phyloP scores from a whole-genome alignment of 805 yeast species.

The Cyberlindnera nakhonratchasimensis region DNA sequence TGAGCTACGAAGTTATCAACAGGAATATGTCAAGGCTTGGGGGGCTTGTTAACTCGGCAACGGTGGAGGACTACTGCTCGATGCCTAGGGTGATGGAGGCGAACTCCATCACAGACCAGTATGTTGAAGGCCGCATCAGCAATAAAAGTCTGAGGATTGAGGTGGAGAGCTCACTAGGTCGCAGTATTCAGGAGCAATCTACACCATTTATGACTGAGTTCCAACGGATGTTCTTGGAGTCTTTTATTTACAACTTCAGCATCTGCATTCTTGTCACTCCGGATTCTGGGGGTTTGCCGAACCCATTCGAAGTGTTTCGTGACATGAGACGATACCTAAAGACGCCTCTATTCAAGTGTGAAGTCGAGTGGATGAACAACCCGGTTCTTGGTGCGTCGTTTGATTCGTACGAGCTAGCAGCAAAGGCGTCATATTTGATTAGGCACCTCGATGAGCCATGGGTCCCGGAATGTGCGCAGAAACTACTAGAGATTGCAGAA shows the following conservation, averaged over 20 bases:
- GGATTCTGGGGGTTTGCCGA: constrained; percentile 33
- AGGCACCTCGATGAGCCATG: constrained; percentile 12
- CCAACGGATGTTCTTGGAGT: constrained; percentile 39
- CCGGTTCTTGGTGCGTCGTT: constrained; percentile 39
- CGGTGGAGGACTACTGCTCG: not conserved
- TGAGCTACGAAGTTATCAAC: constrained; percentile 36
- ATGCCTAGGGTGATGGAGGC: constrained; percentile 1
- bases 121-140: constrained; percentile 14
- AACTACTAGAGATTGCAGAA: constrained; percentile 18
- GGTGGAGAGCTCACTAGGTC: constrained; percentile 8
- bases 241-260: constrained; percentile 42
- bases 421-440: constrained; percentile 34
- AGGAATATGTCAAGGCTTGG: constrained; percentile 22
- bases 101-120: constrained; percentile 2
- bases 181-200: not conserved
- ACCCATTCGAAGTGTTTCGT: constrained; percentile 40
- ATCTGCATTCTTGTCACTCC: constrained; percentile 38
- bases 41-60: not conserved
- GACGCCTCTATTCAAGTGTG: constrained; percentile 35
- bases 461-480: constrained; percentile 11
- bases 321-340: constrained; percentile 32
- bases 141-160: constrained; percentile 25
- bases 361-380: constrained; percentile 41
- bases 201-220: constrained; percentile 13
- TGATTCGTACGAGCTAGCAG: constrained; percentile 34